Conservation (phyloP, 2,329 filamentous ascomycete species). For the Pseudogymnoascus destructans region DNA sequence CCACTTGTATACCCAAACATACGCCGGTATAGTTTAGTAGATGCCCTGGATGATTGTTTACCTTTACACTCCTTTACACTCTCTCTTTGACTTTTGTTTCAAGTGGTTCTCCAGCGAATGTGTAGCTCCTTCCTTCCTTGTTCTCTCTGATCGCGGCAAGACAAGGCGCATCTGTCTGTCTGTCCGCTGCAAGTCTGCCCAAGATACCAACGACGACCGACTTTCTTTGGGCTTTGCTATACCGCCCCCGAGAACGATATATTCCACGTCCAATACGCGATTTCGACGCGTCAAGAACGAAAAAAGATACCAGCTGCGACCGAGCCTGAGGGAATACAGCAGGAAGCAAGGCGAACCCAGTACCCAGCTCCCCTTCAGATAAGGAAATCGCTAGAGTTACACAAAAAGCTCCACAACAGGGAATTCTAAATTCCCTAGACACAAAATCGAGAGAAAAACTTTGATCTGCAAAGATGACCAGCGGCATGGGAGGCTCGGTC, state of each 20-base stretch:
- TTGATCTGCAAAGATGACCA: conserved; percentile 20
- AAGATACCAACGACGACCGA: background rate
- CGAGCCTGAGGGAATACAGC: background rate
- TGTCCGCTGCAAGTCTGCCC: background rate
- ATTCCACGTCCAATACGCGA: background rate
- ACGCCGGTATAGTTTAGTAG: background rate
- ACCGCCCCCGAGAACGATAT: background rate
- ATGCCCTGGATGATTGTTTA: background rate
- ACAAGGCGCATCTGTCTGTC: background rate
- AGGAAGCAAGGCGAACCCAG: background rate
- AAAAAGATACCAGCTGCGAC: background rate
- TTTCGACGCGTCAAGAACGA: background rate
- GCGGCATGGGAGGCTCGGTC: conserved; percentile 37
- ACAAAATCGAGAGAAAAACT: background rate
- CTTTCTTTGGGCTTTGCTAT: background rate
- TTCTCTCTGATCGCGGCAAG: background rate
- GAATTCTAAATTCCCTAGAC: background rate
- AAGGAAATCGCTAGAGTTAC: conserved; percentile 2
- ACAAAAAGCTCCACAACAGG: conserved; percentile 1
- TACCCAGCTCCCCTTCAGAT: background rate
- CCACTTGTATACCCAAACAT: background rate
- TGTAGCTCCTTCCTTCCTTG: conserved; percentile 1
- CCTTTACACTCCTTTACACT: background rate
- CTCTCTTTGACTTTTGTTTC: background rate
- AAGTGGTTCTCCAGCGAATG: background rate